phyloP scores from a whole-genome alignment of 352 stramenopile species.

The Globisporangium iwayamae region DNA sequence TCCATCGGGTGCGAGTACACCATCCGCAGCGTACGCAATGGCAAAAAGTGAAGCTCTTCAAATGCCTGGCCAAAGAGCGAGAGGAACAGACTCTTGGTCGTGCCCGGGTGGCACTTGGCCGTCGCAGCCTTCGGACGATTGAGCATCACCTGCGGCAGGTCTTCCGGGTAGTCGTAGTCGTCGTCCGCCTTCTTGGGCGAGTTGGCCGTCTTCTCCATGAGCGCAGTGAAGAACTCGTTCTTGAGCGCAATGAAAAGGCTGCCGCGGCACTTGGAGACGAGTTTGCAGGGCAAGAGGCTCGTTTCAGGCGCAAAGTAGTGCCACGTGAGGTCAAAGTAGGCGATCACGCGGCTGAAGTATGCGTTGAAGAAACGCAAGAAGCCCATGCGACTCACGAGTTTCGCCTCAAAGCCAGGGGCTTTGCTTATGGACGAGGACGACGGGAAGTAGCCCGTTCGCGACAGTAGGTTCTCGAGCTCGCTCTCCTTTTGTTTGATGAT shows the following conservation, averaged over 20 bases:
- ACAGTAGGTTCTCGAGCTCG: conserved; percentile 5
- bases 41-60: conserved; percentile 83
- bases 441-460: background rate
- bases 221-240: conserved; percentile 59
- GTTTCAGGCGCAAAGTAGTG: conserved; percentile 50
- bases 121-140: conserved; percentile 85
- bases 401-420: conserved; percentile 2
- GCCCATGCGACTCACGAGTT: conserved; percentile 47
- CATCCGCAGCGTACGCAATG: conserved; percentile 72
- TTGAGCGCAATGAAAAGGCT: conserved; percentile 81
- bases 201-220: conserved; percentile 79
- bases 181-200: conserved; percentile 79
- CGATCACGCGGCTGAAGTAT: conserved; percentile 56
- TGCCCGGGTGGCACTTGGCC: conserved; percentile 67
- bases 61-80: conserved; percentile 87
- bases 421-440: background rate
- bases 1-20: conserved; percentile 92
- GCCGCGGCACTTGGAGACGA: conserved; percentile 61
- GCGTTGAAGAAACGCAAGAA: conserved; percentile 76
- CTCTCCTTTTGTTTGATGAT: conserved; percentile 19
- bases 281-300: conserved; percentile 28
- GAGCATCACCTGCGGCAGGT: conserved; percentile 78
- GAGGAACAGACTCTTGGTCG: conserved; percentile 57
- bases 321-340: conserved; percentile 81
- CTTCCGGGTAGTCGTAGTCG: conserved; percentile 91